These are phyloP conservation scores for Coniochaeta hoffmannii DNA, from an alignment of 2,329 filamentous ascomycete genomes.

Conservation along the genomic window DNA sequence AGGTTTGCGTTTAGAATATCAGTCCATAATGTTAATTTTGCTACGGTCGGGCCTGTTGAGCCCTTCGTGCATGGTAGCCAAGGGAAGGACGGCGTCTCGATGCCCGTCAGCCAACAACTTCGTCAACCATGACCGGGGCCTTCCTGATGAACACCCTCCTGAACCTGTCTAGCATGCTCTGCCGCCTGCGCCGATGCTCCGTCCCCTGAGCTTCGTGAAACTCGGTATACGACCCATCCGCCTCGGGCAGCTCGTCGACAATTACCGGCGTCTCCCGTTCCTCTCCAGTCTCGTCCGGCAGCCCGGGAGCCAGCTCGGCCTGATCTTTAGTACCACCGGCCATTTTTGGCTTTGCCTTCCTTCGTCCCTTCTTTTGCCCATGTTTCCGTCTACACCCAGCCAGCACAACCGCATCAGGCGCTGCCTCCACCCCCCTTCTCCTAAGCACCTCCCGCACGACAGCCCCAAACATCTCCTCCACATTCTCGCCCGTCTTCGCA, in stretches of 20 bases:
- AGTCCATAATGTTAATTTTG: no score
- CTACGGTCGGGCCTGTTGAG: no score
- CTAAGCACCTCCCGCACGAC: slow-evolving; percentile 16
- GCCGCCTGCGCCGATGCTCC: background rate
- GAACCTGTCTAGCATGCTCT: slow-evolving; percentile 7
- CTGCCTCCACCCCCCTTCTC: slow-evolving; percentile 8
- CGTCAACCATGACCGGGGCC: background rate
- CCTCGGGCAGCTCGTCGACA: no score
- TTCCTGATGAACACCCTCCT: slow-evolving; percentile 7
- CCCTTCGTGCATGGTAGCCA: background rate
- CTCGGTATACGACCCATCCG: no score
- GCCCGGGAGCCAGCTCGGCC: no score
- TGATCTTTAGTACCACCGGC: no score
- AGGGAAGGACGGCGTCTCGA: background rate
- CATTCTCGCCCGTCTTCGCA: slow-evolving; percentile 63
- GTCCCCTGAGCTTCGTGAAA: background rate
- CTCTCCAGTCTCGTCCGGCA: no score
- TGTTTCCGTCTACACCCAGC: slow-evolving; percentile 1
- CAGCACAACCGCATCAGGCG: background rate
- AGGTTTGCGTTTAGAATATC: background rate
- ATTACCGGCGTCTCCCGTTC: no score
- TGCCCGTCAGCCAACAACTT: background rate
- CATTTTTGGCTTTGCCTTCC: no score
- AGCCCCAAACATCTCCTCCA: slow-evolving; percentile 58
- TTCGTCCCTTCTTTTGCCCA: background rate